Evolutionary conservation across 2,329 filamentous ascomycete genomes (phyloP), one percentile per base, ranked within the genome.

Genomic region (Helotiales sp.): DNA sequence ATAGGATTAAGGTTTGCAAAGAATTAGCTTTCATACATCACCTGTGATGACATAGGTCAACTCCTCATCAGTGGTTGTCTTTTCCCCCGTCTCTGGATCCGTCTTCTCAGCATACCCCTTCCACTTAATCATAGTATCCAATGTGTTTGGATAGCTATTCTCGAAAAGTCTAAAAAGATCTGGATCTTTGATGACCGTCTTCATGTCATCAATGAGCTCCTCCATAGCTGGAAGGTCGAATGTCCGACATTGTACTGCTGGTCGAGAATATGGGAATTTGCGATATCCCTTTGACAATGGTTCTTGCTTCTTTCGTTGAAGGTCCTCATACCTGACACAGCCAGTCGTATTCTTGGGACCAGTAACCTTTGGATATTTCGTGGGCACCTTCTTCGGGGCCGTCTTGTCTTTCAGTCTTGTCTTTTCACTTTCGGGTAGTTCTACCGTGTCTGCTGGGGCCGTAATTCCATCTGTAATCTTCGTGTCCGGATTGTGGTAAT

Each of bases 161-260:
- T 85, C 75, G 68, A 92, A 91, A 19, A 92, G 77, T 8, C 86
- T 80, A 69, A 80, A 85, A 13, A 91, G 78, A 68, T 92, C 89
- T 40, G 89, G 88, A 71, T 97, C 91, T 44, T 84, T 77, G 68
- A 97, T 85, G 48, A 81, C 79, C 30, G 77, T 75, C 40, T 84
- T 87, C 77, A 96, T 83, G 60, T 88, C 80, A 30, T 82, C 74
- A 58, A 97, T 90, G 42, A 90, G 81, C 55, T 85, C 77, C 70
- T 97, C 93, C 13, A 96, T 89, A 5, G 86, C 80, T 3, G 86
- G 81, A 4, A 90, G 88, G 61, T 83, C 83, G 76, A 95, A 96
- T 0, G 90, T 96, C 52, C 93, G 88, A 71, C 93, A 97, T 67
- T 84, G 81, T 48, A 81, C 76, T 2, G 81, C 79, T 1, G 93